Evolutionary conservation across 2,329 filamentous ascomycete genomes (phyloP), one percentile per base, ranked within the genome.

Genomic region (Monilinia fructicola): DNA sequence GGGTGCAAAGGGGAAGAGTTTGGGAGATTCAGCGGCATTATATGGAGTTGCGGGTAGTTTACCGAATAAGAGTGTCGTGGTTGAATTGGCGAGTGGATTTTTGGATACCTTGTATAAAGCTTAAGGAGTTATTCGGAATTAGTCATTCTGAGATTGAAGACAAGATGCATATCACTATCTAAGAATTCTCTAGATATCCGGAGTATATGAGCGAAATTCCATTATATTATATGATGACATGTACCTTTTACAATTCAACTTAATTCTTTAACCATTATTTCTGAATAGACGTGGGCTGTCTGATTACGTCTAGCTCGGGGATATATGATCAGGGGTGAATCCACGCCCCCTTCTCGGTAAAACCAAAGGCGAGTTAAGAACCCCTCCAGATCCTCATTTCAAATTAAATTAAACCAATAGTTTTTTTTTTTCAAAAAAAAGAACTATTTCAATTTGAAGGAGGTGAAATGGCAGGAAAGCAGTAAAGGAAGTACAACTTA

Each of bases 31-130:
- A 18, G 91, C 92, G 1, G 93, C 93, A 5, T 80, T 99, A 69
- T 99, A 99, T 78, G 95, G 95, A 65, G 93, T 99, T 67, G 95
- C 95, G 0, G 95, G 95, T 7, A 96, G 91, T 75, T 79, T 99
- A 78, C 95, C 95, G 1, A 96, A 99, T 77, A 98, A 98, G 85
- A 92, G 90, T 72, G 89, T 99, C 44, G 93, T 99, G 42, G 91
- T 92, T 71, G 92, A 96, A 74, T 80, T 99, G 76, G 94, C 93
- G 1, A 91, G 85, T 72, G 94, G 93, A 0, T 99, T 98, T 79
- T 82, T 98, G 76, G 93, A 98, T 80, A 89, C 95, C 63, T 77
- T 97, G 78, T 97, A 97, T 79, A 96, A 96, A 82, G 89, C 90
- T 68, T 95, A 80, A 23, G 11, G 46, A 35, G 21, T 26, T 18